Evolutionary conservation across 169 alveolate genomes (phyloP), one percentile per base, ranked within the genome.

Genomic region (Eimeria acervulina): DNA sequence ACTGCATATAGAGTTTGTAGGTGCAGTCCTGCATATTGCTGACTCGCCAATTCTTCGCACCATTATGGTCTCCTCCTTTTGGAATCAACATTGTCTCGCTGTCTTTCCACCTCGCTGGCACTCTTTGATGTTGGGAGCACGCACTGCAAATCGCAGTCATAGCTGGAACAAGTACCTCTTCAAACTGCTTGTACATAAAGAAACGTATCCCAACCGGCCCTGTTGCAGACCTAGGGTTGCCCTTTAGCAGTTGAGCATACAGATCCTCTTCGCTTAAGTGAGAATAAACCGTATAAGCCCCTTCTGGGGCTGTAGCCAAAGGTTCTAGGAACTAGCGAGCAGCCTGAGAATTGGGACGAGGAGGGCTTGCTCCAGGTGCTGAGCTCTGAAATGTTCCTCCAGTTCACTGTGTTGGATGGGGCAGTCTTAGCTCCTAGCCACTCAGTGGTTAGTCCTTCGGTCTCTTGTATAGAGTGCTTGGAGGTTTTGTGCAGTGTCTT

Each of bases 1-100:
- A 52, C 84, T 72, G 84, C 84, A 52, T 72, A 52, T 72, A 72
- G n/a, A 72, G 84, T 72, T 72, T 72, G 84, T 72, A 72, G 19
- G 36, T 72, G 55, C 84, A 72, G 84, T 72, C 84, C 84, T 17
- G 84, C 8, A 72, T 51, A 72, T 33, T 72, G 52, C 33, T 72
- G 28, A 52, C 33, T 36, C 84, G 52, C 55, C 84, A 72, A 28
- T 36, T 72, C 52, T 72, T 72, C 4, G 36, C 84, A 33, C 33
- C n/a, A 8, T 4, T 36, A 1, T 28, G 55, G 52, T 72, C 84
- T 33, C 52, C 84, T 13, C 84, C 52, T 31, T 10, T 72, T 17
- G 84, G 84, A 13, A 72, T 13, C 52, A 72, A 21, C 26, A 72
- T 52, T 17, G 55, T 72, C 84, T 17, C 84, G 23, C 84, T 72